Evolutionary conservation across 1,284 basidiomycete genomes (phyloP).

Genomic region (Cryptococcus deneoformans): DNA sequence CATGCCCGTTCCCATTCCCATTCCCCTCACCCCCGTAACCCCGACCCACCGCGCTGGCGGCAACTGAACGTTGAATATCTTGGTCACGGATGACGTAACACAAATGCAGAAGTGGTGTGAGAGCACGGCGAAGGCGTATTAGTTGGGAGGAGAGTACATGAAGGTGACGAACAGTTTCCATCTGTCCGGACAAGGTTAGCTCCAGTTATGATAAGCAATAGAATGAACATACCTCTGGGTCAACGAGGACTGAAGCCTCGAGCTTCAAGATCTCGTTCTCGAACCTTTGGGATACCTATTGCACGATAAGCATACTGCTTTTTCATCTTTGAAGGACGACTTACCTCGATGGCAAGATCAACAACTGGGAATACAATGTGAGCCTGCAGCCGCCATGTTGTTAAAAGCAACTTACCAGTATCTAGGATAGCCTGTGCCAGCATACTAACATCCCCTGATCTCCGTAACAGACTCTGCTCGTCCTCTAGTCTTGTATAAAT

Average conservation of each 20-base stretch:
- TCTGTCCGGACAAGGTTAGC: conserved; percentile 18
- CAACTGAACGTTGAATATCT: conserved; percentile 40
- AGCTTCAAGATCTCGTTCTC: conserved; percentile 48
- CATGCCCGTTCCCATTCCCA: not conserved
- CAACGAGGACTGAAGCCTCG: conserved; percentile 46
- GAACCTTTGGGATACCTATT: conserved; percentile 46
- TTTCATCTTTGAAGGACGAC: not conserved
- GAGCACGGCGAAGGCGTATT: conserved; percentile 43
- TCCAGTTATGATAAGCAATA: not conserved
- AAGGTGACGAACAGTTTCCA: conserved; percentile 48
- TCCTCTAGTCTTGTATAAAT: conserved; percentile 47
- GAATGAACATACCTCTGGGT: conserved; percentile 27
- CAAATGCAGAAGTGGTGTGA: conserved; percentile 42
- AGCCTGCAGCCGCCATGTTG: conserved; percentile 12
- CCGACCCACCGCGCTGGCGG: conserved; percentile 25
- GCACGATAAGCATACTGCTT: not conserved
- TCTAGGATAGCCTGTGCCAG: conserved; percentile 48
- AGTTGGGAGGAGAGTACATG: conserved; percentile 49
- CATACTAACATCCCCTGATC: conserved; percentile 48
- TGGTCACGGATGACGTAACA: conserved; percentile 47
- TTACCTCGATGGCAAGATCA: conserved; percentile 40
- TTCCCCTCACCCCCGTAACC: conserved; percentile 5
- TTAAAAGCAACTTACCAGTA: conserved; percentile 28
- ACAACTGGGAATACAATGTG: conserved; percentile 12
- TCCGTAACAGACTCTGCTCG: conserved; percentile 41